Percentiles rank a stretch among this genome's conserved stretches.
phyloP scores from a whole-genome alignment of 2,329 filamentous ascomycete species.

The Tolypocladium nubicola region DNA sequence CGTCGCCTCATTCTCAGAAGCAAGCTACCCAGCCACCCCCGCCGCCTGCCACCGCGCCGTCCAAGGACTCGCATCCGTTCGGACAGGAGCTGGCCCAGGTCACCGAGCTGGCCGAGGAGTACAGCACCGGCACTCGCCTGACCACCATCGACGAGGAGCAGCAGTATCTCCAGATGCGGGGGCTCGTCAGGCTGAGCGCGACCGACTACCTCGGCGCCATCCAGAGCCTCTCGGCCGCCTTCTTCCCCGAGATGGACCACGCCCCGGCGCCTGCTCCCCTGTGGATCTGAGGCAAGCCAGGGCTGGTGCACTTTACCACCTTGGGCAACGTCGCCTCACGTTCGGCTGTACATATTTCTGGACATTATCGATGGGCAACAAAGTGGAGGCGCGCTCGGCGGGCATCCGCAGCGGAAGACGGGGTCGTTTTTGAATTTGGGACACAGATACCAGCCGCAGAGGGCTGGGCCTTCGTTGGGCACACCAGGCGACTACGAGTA shows the following conservation, averaged over 20 bases:
- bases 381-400: not conserved
- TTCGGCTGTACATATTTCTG: slow-evolving; percentile 23
- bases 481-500: not conserved
- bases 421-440: not conserved
- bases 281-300: slow-evolving; percentile 35
- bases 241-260: slow-evolving; percentile 36
- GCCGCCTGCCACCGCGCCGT: slow-evolving; percentile 18
- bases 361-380: slow-evolving; percentile 2
- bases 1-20: slow-evolving; percentile 18
- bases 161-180: slow-evolving; percentile 55
- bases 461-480: slow-evolving; percentile 1
- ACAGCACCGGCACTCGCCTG: slow-evolving; percentile 49
- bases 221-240: slow-evolving; percentile 52
- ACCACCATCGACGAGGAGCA: slow-evolving; percentile 57
- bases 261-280: slow-evolving; percentile 23
- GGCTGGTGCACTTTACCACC: not conserved
- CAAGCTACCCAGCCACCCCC: slow-evolving; percentile 14
- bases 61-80: slow-evolving; percentile 58
- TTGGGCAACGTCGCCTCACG: slow-evolving; percentile 1
- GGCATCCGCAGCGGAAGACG: not conserved
- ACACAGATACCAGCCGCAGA: slow-evolving; percentile 4
- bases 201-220: slow-evolving; percentile 81
- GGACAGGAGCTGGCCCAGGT: slow-evolving; percentile 85
- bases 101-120: slow-evolving; percentile 87
- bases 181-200: slow-evolving; percentile 63